Base-by-base conservation (phyloP, 139 green algal genomes). In the Chlamydomonas sp. region DNA sequence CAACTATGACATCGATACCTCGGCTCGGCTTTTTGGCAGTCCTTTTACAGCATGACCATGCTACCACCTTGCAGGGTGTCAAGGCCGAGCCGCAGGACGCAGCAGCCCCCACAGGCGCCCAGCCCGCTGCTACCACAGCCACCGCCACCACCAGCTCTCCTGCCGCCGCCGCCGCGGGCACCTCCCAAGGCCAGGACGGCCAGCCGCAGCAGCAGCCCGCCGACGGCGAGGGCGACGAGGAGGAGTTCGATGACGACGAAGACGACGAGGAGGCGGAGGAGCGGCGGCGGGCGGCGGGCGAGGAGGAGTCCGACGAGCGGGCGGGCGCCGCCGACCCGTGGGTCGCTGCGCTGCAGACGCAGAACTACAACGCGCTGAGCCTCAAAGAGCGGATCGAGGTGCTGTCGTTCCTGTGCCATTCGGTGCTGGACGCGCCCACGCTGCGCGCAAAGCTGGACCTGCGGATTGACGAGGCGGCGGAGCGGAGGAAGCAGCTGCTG, bases 331-430 rank as follows among this genome's bases (percentile, higher is more conserved):
- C 71, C 5, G 84, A 85, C 59, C 83, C 69, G 7, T 90, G 86
- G 86, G 68, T 90, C 49, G 59, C 64, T 0, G 5, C 63, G 57
- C 71, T 90, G 31, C 79, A 87, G 72, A 77, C 84, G 5, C 16
- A 61, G 3, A 91, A 95, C 67, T 98, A 97, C 69, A 86, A 94
- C 77, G n/a, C 49, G 2, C 90, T 98, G 76, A 62, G 73, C 17
- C 72, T 97, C 63, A 63, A 86, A 20, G 77, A 96, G 75, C 92
- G 94, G 2, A 59, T 97, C 61, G 85, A 84, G 12, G 93, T 94
- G 66, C 91, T 98, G 80, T 62, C 77, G n/a, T 91, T 93, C 78
- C 92, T 98, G 73, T 91, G 90, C 61, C 89, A 95, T 63, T 64
- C 92, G 14, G 91, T 91, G 57, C 60, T 93, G 80, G 92, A 96